Base-by-base conservation (phyloP, 805 yeast genomes). In the Kodamaea lidongshanica region DNA sequence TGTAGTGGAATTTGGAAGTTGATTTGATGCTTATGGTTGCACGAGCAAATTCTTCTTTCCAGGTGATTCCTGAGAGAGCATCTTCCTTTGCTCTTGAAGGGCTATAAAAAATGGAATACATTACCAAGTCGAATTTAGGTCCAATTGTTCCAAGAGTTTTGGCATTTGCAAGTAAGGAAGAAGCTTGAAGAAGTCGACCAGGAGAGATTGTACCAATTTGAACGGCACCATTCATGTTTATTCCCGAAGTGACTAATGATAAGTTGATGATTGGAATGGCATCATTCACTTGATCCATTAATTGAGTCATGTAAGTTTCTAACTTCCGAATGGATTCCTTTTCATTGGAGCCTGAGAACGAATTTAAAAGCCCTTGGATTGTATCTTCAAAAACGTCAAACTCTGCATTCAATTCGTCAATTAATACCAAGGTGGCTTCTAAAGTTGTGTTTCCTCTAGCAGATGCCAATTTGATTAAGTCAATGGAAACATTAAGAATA, bases 41-140 rank as follows among this genome's bases (percentile, higher is more conserved):
- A 33, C 74, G 65, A 11, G 85, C 77, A 52, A 63, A 71, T 28
- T 77, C 77, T 41, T 83, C 94, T 40, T 77, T 79, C 94, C 94
- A 83, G 3, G 72, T 62, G 3, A 82, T 65, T 31, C 70, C 67
- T 7, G 58, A 58, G 16, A 52, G 35, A 6, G 34, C 48, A 19
- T 39, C 40, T 10, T 41, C 49, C 27, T 52, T 56, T 18, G 55
- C 48, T 23, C 72, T 45, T 27, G 68, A 66, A 7, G 74, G 67
- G 34, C 76, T 72, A 46, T 76, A 75, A 43, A 80, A 82, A 3
- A 83, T 67, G 4, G 83, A 62, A 41, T 72, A 83, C 40, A 71
- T 52, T 3, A 72, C 76, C 26, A 79, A 50, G 33, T 61, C 65
- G 50, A 81, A 81, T 0, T 42, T 40, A 0, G 85, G 85, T 0